Evolutionary conservation across 352 stramenopile species (phyloP).

Genomic region (Phytophthora brassicae): DNA sequence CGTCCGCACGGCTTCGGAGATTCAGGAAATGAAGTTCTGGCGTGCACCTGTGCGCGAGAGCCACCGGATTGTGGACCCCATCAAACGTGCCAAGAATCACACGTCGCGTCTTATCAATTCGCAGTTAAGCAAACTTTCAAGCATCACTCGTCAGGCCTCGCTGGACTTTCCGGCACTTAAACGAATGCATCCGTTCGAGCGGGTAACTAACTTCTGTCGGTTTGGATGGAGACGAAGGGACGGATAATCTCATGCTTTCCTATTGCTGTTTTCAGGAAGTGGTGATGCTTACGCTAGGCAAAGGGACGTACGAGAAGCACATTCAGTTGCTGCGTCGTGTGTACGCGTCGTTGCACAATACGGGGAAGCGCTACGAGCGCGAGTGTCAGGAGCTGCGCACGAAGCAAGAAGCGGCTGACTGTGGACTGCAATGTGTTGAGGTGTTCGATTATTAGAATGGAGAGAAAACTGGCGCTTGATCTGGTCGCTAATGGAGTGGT

Average conservation of each 20-base stretch:
- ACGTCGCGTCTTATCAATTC: slow-evolving; percentile 82
- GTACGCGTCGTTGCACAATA: slow-evolving; percentile 77
- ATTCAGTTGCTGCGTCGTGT: slow-evolving; percentile 77
- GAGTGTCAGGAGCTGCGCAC: slow-evolving; percentile 70
- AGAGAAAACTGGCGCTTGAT: background rate
- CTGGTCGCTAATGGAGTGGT: background rate
- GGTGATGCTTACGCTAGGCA: slow-evolving; percentile 76
- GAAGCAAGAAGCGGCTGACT: slow-evolving; percentile 81
- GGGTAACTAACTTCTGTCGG: slow-evolving; percentile 37
- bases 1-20: slow-evolving; percentile 77
- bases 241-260: background rate
- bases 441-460: slow-evolving; percentile 20
- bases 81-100: slow-evolving; percentile 83
- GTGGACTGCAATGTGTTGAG: slow-evolving; percentile 73
- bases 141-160: slow-evolving; percentile 69
- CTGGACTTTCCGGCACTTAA: slow-evolving; percentile 78
- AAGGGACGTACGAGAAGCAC: slow-evolving; percentile 68
- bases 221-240: background rate
- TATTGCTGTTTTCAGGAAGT: slow-evolving; percentile 52
- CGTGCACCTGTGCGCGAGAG: slow-evolving; percentile 66
- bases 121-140: slow-evolving; percentile 73
- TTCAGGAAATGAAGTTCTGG: slow-evolving; percentile 90
- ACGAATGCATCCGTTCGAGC: slow-evolving; percentile 80
- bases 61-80: slow-evolving; percentile 74
- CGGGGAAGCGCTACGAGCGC: slow-evolving; percentile 68